These are phyloP conservation scores for Dothideomycetidae sp. DNA, from an alignment of 2,329 filamentous ascomycete species.

Conservation along the genomic window DNA sequence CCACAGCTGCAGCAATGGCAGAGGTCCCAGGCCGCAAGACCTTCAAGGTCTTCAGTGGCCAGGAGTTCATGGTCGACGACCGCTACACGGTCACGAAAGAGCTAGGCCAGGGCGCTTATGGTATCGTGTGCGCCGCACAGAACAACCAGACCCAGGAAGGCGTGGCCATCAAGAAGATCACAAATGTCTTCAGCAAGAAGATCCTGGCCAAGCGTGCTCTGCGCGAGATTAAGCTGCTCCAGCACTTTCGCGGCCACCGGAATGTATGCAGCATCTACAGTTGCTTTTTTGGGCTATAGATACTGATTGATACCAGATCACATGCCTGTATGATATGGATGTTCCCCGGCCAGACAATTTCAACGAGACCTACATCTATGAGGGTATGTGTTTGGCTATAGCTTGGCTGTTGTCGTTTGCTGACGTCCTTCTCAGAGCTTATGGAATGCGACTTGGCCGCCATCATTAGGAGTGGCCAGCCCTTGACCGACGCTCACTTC, in stretches of 20 bases:
- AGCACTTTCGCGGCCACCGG: constrained; percentile 67
- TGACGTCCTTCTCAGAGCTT: constrained; percentile 51
- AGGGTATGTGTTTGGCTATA: constrained; percentile 49
- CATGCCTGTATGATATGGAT: constrained; percentile 98
- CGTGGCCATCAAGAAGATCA: constrained; percentile 98
- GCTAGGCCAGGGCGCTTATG: constrained; percentile 92
- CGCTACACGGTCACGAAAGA: constrained; percentile 98
- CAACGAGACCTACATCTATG: constrained; percentile 97
- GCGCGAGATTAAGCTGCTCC: constrained; percentile 95
- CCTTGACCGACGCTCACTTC: constrained; percentile 95
- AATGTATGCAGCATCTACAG: constrained; percentile 24
- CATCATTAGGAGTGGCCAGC: constrained; percentile 76
- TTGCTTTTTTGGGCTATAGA: constrained; percentile 2
- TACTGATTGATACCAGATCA: constrained; percentile 51
- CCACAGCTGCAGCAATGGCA: constrained; percentile 32
- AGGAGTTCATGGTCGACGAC: constrained; percentile 97
- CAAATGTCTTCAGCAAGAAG: constrained; percentile 99
- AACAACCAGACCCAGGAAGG: constrained; percentile 85
- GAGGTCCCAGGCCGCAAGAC: constrained; percentile 64
- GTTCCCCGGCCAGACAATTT: constrained; percentile 91
- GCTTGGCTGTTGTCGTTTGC: background rate
- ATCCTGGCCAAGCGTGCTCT: constrained; percentile 95
- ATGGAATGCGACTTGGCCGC: constrained; percentile 99
- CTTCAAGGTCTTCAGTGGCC: constrained; percentile 99
- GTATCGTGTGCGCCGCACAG: constrained; percentile 92